These are phyloP conservation scores for Verticillium zaregamsianum DNA, from an alignment of 2,329 filamentous ascomycete genomes.

Conservation along the genomic window DNA sequence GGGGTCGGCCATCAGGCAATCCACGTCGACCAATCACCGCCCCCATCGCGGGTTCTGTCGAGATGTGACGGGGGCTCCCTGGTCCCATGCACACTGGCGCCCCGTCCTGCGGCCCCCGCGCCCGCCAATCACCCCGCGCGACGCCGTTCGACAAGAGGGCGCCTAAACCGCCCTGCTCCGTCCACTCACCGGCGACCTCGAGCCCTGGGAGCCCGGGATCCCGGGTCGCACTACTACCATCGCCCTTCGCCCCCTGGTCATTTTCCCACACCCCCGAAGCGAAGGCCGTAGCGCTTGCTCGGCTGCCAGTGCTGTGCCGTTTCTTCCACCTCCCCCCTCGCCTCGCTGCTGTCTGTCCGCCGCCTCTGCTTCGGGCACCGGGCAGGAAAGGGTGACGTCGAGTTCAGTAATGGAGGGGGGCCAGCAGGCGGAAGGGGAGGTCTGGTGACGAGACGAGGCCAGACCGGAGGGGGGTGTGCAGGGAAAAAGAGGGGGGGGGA, in stretches of 20 bases:
- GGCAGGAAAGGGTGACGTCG: too few species aligned
- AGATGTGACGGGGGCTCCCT: neutral
- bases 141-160: neutral
- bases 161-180: neutral
- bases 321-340: neutral
- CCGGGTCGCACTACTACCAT: constrained; percentile 11
- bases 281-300: too few species aligned
- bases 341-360: neutral
- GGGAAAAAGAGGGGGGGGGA: neutral
- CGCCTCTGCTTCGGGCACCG: too few species aligned
- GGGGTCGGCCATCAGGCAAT: neutral
- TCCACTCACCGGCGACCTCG: neutral
- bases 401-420: neutral
- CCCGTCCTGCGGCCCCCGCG: constrained; percentile 1
- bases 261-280: neutral
- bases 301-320: neutral
- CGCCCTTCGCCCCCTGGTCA: constrained; percentile 6
- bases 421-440: neutral
- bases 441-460: neutral
- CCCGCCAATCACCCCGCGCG: neutral
- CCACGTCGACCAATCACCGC: constrained; percentile 5
- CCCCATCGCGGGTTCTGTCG: neutral
- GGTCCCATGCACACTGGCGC: too few species aligned
- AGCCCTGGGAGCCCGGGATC: constrained; percentile 15
- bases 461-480: neutral